phyloP scores from a whole-genome alignment of 192 early-diverging fungal species.

The Coemansia sp. region DNA sequence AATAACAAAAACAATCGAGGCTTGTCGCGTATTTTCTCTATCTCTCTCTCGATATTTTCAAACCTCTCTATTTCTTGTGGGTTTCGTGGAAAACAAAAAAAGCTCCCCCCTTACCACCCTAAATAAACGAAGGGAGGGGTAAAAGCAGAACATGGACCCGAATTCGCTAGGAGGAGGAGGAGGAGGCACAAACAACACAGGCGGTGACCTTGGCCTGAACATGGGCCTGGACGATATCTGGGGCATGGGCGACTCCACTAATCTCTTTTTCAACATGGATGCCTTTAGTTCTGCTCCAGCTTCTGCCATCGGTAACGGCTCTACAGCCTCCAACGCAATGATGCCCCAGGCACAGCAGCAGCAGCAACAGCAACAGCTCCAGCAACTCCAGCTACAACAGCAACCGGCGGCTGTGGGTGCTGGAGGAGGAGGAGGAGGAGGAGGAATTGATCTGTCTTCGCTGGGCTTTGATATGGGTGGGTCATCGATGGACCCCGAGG shows the following conservation, averaged over 20 bases:
- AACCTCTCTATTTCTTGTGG: too few relatives aligned
- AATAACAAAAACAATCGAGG: too few relatives aligned
- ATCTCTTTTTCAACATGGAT: slow-evolving; percentile 52
- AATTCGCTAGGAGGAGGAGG: not conserved
- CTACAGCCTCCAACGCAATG: not conserved
- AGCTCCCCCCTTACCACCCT: too few relatives aligned
- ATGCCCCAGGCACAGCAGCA: not conserved
- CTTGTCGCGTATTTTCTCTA: too few relatives aligned
- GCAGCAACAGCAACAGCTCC: not conserved
- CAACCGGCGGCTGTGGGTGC: too few relatives aligned
- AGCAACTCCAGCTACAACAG: not conserved
- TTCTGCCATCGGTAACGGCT: slow-evolving; percentile 12
- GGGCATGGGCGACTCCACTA: slow-evolving; percentile 39
- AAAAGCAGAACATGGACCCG: not conserved
- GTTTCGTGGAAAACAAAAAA: too few relatives aligned
- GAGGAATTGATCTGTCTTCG: slow-evolving; percentile 27
- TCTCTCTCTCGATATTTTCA: too few relatives aligned
- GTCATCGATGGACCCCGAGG: slow-evolving; percentile 32
- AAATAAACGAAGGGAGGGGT: too few relatives aligned
- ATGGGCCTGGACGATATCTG: slow-evolving; percentile 35
- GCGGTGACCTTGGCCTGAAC: slow-evolving; percentile 9
- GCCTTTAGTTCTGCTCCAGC: slow-evolving; percentile 42
- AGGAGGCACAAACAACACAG: slow-evolving; percentile 1
- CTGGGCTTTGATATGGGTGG: slow-evolving; percentile 38
- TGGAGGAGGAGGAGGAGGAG: slow-evolving; percentile 9